phyloP scores from a whole-genome alignment of 805 yeast genomes.

The Zygosaccharomyces gambellarensis region DNA sequence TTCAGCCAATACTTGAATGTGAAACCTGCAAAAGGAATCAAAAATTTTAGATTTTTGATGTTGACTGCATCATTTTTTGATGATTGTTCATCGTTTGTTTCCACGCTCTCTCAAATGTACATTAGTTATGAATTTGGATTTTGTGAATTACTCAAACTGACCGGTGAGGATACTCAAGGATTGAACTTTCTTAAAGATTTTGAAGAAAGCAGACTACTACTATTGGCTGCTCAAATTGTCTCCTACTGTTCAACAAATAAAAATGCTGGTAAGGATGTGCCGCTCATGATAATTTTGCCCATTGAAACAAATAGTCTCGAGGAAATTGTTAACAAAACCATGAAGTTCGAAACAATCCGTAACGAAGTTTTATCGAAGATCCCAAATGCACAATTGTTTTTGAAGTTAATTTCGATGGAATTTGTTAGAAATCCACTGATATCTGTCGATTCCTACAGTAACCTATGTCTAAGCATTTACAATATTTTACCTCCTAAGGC shows the following conservation, averaged over 20 bases:
- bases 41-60: constrained; percentile 49
- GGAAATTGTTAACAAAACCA: constrained; percentile 45
- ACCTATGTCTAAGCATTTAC: constrained; percentile 51
- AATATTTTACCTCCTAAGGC: constrained; percentile 42
- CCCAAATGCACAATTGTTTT: constrained; percentile 26
- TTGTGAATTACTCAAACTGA: constrained; percentile 31
- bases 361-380: constrained; percentile 30
- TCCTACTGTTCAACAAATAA: constrained; percentile 33
- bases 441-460: constrained; percentile 33
- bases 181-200: constrained; percentile 25
- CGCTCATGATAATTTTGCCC: constrained; percentile 31
- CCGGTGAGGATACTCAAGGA: constrained; percentile 29
- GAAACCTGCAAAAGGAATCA: constrained; percentile 47
- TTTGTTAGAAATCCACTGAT: constrained; percentile 36
- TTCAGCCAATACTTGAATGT: constrained; percentile 58
- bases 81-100: constrained; percentile 29
- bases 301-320: constrained; percentile 28
- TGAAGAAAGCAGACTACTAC: constrained; percentile 44
- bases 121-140: constrained; percentile 34
- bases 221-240: constrained; percentile 45
- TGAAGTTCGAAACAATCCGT: constrained; percentile 46
- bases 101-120: constrained; percentile 32
- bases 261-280: constrained; percentile 25
- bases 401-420: constrained; percentile 42
- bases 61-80: constrained; percentile 34